Conservation (phyloP, 192 early-diverging fungal species). For the Coemansia sp. region DNA sequence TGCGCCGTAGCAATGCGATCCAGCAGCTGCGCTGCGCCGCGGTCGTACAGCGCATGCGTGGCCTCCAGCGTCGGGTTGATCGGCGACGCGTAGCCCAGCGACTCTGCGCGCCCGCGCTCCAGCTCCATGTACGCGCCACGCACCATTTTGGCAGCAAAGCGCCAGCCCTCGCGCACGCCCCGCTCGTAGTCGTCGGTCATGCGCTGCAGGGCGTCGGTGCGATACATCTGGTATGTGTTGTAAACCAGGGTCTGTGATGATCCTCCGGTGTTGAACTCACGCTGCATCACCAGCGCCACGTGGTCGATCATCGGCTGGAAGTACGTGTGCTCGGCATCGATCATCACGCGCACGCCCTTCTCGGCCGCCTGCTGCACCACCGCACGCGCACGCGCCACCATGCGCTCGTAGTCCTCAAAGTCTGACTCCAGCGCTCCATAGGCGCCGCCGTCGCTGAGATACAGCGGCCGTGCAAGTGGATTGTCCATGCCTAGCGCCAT, state of each 20-base stretch:
- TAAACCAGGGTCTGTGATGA: conserved; percentile 67
- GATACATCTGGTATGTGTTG: conserved; percentile 98
- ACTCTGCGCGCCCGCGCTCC: conserved; percentile 69
- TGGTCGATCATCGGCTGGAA: conserved; percentile 93
- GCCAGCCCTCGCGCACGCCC: conserved; percentile 69
- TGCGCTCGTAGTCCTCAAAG: conserved; percentile 66
- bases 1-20: conserved; percentile 55
- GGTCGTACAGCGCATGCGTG: conserved; percentile 84
- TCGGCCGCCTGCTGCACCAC: conserved; percentile 65
- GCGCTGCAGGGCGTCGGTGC: conserved; percentile 62
- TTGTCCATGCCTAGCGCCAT: conserved; percentile 67
- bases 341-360: conserved; percentile 70
- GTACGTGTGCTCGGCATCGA: conserved; percentile 94
- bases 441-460: conserved; percentile 25
- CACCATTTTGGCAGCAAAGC: conserved; percentile 85
- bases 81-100: conserved; percentile 71
- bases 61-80: conserved; percentile 75
- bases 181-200: conserved; percentile 67
- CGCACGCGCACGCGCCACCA: conserved; percentile 68
- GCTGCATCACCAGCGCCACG: conserved; percentile 68
- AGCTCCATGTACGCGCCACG: conserved; percentile 83
- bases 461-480: conserved; percentile 55
- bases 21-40: conserved; percentile 71
- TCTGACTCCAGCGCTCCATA: conserved; percentile 58
- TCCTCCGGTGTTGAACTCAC: conserved; percentile 63